Conservation (phyloP, 2,329 filamentous ascomycete species). For the Emergomyces africanus region DNA sequence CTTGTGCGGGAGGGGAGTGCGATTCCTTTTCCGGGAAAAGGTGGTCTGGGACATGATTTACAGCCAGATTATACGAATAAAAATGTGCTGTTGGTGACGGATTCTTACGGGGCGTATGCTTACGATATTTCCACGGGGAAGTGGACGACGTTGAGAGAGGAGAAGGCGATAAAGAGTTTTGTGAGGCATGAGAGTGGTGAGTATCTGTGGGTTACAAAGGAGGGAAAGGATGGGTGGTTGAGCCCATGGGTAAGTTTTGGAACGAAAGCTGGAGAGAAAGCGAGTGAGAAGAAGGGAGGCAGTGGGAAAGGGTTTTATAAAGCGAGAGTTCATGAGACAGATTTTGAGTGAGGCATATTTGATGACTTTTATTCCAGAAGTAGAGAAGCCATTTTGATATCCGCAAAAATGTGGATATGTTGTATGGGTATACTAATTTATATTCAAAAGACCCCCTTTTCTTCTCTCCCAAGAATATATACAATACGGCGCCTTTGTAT, state of each 20-base stretch:
- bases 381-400: neutral
- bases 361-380: neutral
- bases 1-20: neutral
- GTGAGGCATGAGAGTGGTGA: slow-evolving; percentile 10
- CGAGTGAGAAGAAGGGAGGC: slow-evolving; percentile 6
- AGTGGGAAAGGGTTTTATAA: slow-evolving; percentile 12
- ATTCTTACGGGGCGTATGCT: slow-evolving; percentile 10
- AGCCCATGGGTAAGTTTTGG: slow-evolving; percentile 13
- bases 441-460: neutral
- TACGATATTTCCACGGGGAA: slow-evolving; percentile 9
- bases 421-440: neutral
- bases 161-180: slow-evolving; percentile 10
- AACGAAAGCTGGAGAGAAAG: neutral
- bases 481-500: neutral
- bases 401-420: neutral
- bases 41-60: slow-evolving; percentile 10
- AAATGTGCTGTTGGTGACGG: slow-evolving; percentile 10
- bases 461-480: neutral
- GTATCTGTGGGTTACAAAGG: slow-evolving; percentile 10
- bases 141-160: slow-evolving; percentile 6
- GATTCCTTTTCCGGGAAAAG: slow-evolving; percentile 5
- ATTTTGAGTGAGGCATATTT: slow-evolving; percentile 4
- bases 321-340: slow-evolving; percentile 10
- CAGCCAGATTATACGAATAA: slow-evolving; percentile 10
- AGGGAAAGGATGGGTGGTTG: slow-evolving; percentile 9